Percentiles rank a stretch among this genome's conserved stretches.
Conservation (phyloP, 2,329 filamentous ascomycete species). For the Aspergillus ustus region DNA sequence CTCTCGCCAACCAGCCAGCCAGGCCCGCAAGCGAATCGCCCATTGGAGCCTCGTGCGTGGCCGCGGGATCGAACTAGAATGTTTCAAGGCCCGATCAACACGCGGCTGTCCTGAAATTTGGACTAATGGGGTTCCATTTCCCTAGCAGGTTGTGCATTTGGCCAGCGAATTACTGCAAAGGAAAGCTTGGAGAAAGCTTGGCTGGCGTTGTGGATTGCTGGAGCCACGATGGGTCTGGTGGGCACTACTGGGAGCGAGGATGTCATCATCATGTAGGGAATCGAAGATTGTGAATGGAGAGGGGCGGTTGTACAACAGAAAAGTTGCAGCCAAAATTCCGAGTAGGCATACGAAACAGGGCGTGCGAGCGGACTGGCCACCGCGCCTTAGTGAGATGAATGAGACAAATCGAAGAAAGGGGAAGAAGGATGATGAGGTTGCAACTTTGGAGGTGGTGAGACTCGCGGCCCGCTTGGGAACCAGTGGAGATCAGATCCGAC, state of each 20-base stretch:
- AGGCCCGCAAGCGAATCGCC: conserved; percentile 2
- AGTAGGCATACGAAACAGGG: background rate
- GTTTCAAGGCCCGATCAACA: conserved; percentile 5
- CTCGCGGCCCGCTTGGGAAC: background rate
- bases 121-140: conserved; percentile 5
- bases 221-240: background rate
- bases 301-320: background rate
- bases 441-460: background rate
- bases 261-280: conserved; percentile 2
- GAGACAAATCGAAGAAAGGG: background rate
- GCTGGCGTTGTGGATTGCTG: conserved; percentile 12
- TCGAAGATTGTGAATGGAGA: background rate
- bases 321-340: background rate
- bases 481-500: background rate
- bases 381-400: background rate
- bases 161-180: conserved; percentile 17
- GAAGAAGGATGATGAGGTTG: background rate
- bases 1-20: background rate
- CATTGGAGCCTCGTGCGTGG: conserved; percentile 8
- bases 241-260: background rate
- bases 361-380: background rate
- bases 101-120: background rate
- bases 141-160: conserved; percentile 1
- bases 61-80: conserved; percentile 3
- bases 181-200: conserved; percentile 32